Evolutionary conservation across 257 asterid genomes (phyloP), one percentile per base, ranked within the genome.

Genomic region (Solanum commersonii): DNA sequence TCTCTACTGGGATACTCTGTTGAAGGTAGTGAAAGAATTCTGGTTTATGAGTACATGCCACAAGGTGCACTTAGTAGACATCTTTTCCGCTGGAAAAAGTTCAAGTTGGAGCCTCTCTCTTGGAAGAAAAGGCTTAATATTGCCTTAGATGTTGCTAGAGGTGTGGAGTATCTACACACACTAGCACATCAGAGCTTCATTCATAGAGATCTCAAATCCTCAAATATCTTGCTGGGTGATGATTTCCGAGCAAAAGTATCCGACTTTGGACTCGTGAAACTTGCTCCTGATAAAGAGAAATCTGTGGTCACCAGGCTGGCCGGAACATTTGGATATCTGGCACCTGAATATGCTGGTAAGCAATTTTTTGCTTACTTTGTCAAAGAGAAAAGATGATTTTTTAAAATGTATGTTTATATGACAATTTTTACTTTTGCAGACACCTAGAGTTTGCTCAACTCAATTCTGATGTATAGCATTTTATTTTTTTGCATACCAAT

Each of bases 291-390:
- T 78, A 97, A 95, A 59, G 97, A 89, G 94, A 92, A 87, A 81
- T 95, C 99, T 10, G 95, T 95, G 40, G 94, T 92, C 87, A 96
- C 99, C 8, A 93, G 96, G 73, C 96, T 96, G 6, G 99, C 99
- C 2, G 99, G 99, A 38, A 96, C 99, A 74, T 96, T 96, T 46
- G 98, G 99, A 27, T 96, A 96, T 90, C 94, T 95, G 3, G 99
- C 99, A 5, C 99, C 99, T 38, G 98, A 96, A 89, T 96, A 96
- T 90, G 99, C 98, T 8, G 98, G 99, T 96, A 91, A 92, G 87
- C 33, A 18, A 29, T 87, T 10, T 25, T 3, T 35, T 65, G 35
- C 35, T n/a, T 25, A 27, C 85, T 44, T 79, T 44, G 12, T 44
- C 67, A 25, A 44, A 79, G 38, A 25, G 38, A 79, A 25, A 38